Evolutionary conservation across 331 rosid species (phyloP).

Genomic region (Quercus phellos): DNA sequence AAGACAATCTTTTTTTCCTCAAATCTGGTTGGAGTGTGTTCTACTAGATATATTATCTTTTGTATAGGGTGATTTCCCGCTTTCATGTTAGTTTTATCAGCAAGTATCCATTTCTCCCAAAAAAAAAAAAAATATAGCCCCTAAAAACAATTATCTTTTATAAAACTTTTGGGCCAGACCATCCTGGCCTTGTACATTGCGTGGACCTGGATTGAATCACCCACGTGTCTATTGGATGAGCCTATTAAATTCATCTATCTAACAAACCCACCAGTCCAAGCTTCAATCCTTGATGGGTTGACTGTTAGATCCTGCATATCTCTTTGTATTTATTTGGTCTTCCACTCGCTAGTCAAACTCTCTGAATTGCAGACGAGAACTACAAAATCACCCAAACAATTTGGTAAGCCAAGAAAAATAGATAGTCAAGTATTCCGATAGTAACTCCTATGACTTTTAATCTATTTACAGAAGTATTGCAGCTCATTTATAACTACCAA

Average conservation of each 20-base stretch:
- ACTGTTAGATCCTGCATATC: constrained; percentile 22
- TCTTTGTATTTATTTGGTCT: neutral
- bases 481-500: neutral
- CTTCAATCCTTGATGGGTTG: constrained; percentile 4
- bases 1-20: too few relatives aligned
- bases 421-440: neutral
- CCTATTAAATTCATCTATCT: neutral
- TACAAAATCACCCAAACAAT: constrained; percentile 17
- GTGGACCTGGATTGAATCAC: neutral
- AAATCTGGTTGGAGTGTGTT: too few relatives aligned
- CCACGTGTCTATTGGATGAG: neutral
- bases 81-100: too few relatives aligned
- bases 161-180: neutral
- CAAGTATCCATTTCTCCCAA: too few relatives aligned
- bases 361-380: constrained; percentile 19
- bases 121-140: too few relatives aligned
- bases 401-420: constrained; percentile 6
- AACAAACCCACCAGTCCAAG: neutral
- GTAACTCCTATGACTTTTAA: neutral
- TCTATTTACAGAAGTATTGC: neutral
- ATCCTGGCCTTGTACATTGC: neutral
- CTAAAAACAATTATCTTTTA: too few relatives aligned
- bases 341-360: constrained; percentile 2
- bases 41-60: too few relatives aligned
- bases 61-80: too few relatives aligned